Conservation (phyloP, 257 asterid species). For the Primulina eburnea region DNA sequence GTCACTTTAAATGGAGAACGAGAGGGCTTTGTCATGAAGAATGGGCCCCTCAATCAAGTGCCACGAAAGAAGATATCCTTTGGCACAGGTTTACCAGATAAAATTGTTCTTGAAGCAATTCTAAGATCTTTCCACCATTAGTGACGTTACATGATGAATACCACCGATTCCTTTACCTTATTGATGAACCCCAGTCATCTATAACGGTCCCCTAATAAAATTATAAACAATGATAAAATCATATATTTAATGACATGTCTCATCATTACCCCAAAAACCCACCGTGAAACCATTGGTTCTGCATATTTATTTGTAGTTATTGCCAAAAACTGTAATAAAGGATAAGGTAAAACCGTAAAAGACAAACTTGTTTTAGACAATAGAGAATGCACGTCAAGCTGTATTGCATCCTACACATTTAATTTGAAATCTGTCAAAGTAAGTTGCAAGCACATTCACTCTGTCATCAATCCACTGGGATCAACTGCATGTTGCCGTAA, state of each 20-base stretch:
- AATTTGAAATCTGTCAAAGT: background rate
- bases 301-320: too few species aligned
- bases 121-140: slow-evolving; percentile 10
- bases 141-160: background rate
- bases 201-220: background rate
- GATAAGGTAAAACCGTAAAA: too few species aligned
- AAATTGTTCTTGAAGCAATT: background rate
- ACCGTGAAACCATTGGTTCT: too few species aligned
- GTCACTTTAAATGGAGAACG: slow-evolving; percentile 7
- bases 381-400: background rate
- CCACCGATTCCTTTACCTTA: background rate
- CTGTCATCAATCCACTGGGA: background rate
- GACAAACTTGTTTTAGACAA: too few species aligned
- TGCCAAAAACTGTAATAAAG: too few species aligned
- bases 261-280: too few species aligned
- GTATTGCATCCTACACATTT: background rate
- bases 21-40: background rate
- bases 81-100: background rate
- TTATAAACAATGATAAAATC: background rate
- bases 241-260: too few species aligned
- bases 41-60: background rate
- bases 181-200: background rate
- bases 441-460: background rate
- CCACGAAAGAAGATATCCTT: slow-evolving; percentile 3
- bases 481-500: background rate